phyloP scores from a whole-genome alignment of 1,139 yeast species.

The Pichia sp. region DNA sequence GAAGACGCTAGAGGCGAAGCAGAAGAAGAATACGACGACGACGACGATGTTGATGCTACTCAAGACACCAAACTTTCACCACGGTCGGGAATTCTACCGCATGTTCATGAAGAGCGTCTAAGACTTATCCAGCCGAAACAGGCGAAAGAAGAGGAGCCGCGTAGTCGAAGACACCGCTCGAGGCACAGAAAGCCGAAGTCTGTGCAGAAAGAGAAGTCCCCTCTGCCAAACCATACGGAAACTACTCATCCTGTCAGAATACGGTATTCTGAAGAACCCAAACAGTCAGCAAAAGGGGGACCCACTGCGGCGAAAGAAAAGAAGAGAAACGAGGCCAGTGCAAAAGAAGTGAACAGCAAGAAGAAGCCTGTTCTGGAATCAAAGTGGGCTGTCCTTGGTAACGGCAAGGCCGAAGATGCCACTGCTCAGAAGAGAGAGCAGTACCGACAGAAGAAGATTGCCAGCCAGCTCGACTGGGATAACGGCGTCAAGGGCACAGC shows the following conservation, averaged over 20 bases:
- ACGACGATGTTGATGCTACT: no score
- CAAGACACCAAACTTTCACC: no score
- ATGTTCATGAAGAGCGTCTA: neutral
- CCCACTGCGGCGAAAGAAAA: neutral
- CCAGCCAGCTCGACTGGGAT: slow-evolving; percentile 6
- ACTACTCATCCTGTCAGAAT: slow-evolving; percentile 4
- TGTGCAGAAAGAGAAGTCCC: neutral
- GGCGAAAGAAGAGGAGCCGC: neutral
- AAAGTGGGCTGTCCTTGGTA: slow-evolving; percentile 7
- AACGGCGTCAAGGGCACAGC: slow-evolving; percentile 1
- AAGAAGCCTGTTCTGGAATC: slow-evolving; percentile 1
- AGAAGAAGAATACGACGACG: no score
- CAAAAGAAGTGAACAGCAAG: neutral
- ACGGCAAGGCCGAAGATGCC: neutral
- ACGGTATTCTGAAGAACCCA: slow-evolving; percentile 1
- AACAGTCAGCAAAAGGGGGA: neutral
- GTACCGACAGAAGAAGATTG: slow-evolving; percentile 6
- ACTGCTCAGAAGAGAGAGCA: neutral
- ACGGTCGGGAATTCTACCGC: neutral
- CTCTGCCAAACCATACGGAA: neutral
- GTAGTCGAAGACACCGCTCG: neutral
- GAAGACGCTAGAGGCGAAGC: neutral
- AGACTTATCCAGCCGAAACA: neutral
- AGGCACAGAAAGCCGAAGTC: neutral
- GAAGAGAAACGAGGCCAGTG: neutral